Evolutionary conservation across 225 moss, liverwort and hornwort genomes (phyloP).

Genomic region (Lunularia cruciata): DNA sequence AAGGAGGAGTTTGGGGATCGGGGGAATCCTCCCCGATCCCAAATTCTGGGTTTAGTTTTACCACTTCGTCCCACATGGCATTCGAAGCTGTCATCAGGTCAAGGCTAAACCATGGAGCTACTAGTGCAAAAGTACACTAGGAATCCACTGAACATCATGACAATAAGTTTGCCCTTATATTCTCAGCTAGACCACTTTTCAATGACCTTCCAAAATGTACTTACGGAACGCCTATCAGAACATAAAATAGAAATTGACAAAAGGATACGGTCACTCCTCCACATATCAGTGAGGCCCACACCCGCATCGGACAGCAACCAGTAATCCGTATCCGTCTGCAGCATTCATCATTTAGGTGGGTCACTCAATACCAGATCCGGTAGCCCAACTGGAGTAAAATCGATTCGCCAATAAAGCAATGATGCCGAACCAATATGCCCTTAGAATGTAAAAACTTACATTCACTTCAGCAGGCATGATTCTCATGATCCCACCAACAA

Average conservation of each 20-base stretch:
- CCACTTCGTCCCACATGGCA: constrained; percentile 68
- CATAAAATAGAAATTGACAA: not conserved
- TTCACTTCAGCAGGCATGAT: constrained; percentile 75
- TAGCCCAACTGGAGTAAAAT: too few species aligned
- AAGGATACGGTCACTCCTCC: constrained; percentile 87
- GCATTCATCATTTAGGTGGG: not conserved
- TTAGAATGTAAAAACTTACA: constrained; percentile 42
- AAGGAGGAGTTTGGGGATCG: constrained; percentile 61
- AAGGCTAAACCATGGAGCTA: constrained; percentile 33
- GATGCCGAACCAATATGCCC: too few species aligned
- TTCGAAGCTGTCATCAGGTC: constrained; percentile 52
- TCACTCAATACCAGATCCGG: not conserved
- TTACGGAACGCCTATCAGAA: not conserved
- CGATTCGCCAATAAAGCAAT: too few species aligned
- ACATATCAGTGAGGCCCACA: constrained; percentile 83
- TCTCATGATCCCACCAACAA: constrained; percentile 75
- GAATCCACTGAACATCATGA: not conserved
- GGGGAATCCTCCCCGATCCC: constrained; percentile 57
- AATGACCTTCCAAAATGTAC: not conserved
- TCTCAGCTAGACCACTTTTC: too few species aligned
- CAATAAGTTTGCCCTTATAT: not conserved
- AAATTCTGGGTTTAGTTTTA: constrained; percentile 60
- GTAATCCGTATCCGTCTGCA: constrained; percentile 78
- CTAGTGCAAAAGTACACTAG: not conserved
- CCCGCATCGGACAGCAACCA: constrained; percentile 78